Evolutionary conservation across 2,329 filamentous ascomycete species (phyloP), one percentile per base, ranked within the genome.

Genomic region (Septoria linicola): DNA sequence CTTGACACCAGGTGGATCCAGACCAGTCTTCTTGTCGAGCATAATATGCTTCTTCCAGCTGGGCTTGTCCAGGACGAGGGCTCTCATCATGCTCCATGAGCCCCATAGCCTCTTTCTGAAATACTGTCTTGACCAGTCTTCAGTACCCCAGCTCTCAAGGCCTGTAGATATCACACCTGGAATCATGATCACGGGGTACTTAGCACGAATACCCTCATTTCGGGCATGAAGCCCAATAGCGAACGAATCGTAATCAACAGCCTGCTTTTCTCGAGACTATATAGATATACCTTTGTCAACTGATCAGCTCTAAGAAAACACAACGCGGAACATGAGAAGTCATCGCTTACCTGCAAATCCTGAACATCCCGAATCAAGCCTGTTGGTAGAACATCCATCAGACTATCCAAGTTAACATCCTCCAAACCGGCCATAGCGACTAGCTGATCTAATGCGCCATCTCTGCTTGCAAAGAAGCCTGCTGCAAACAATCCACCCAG

Each of bases 41-140:
- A 97, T 97, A 61, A 99, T 89, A 68, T 99, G 93, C 63, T 77
- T 85, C 76, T 96, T 99, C 93, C 93, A 99, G 27, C 81, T 79
- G 21, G 95, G 85, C 71, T 97, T 96, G 70, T 97, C 93, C 64
- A 95, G 73, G 1, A 99, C 89, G 59, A 99, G 73, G 0, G 93
- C 92, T 42, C 87, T 82, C 90, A 99, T 96, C 93, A 99, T 99
- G 58, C 83, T 95, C 93, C 95, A 99, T 61, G 89, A 96, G 3
- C 93, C 93, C 93, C 93, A 99, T 42, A 99, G 74, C 47, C 93
- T 80, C 73, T 95, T 96, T 57, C 93, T 80, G 70, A 99, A 99
- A 72, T 97, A 99, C 53, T 86, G 87, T 30, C 89, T 81, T 6
- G 91, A 96, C 35, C 79, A 76, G 65, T 91, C 88, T 43, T 87